Percentiles rank a stretch among this genome's conserved stretches.
Conservation (phyloP, 2,329 filamentous ascomycete genomes). For the Myotisia sp. region DNA sequence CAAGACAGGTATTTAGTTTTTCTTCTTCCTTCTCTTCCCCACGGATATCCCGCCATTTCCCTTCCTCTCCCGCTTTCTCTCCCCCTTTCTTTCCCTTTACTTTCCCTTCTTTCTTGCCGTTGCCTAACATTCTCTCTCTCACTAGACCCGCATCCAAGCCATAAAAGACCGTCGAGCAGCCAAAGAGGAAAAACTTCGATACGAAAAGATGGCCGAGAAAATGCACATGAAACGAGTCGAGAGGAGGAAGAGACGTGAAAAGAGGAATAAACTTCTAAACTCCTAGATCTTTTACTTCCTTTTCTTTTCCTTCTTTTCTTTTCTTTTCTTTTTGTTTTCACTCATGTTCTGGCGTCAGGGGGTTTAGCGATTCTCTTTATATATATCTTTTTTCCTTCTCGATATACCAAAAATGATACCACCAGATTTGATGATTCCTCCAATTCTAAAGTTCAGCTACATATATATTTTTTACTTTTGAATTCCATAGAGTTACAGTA, state of each 20-base stretch:
- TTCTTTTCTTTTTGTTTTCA: too few species aligned
- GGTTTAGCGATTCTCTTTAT: too few species aligned
- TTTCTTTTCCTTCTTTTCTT: too few species aligned
- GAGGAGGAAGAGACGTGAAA: slow-evolving; percentile 84
- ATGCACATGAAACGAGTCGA: slow-evolving; percentile 96
- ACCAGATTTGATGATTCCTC: too few species aligned
- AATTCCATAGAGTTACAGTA: too few species aligned
- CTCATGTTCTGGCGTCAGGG: too few species aligned
- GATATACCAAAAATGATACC: too few species aligned
- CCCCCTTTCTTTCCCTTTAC: neutral
- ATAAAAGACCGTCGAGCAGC: slow-evolving; percentile 75
- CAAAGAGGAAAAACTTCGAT: slow-evolving; percentile 87
- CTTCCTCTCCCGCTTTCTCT: neutral
- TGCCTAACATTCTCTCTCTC: slow-evolving; percentile 11
- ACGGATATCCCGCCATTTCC: neutral
- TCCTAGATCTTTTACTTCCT: slow-evolving; percentile 28
- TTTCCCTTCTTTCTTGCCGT: neutral
- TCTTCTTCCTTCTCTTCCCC: neutral
- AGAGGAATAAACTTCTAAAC: slow-evolving; percentile 52
- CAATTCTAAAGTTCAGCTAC: too few species aligned
- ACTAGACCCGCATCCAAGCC: slow-evolving; percentile 60
- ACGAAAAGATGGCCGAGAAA: slow-evolving; percentile 87
- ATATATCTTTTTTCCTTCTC: too few species aligned
- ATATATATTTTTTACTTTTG: too few species aligned
- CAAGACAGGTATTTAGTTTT: slow-evolving; percentile 55